A percentile compares a stretch with the other conserved stretches of the same genome.
These are phyloP conservation scores for Solanum chiquidenum DNA, from an alignment of 257 asterid species.

Conservation along the genomic window DNA sequence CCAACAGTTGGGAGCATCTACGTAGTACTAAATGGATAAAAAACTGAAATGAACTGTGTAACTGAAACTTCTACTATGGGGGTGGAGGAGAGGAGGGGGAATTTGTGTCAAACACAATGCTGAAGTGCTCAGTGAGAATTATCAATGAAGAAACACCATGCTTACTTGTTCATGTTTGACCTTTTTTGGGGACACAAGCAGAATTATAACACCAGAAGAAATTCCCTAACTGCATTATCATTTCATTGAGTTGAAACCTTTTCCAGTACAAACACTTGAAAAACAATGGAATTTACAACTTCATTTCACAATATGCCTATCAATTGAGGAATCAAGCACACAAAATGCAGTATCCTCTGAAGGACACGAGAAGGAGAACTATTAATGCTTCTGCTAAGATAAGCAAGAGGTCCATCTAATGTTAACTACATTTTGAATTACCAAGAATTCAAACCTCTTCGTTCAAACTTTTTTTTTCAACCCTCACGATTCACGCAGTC, in stretches of 20 bases:
- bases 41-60: background rate
- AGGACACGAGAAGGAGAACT: background rate
- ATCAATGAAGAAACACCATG: background rate
- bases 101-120: background rate
- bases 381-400: background rate
- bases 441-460: background rate
- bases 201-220: background rate
- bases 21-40: background rate
- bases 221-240: background rate
- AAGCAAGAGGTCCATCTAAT: background rate
- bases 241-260: background rate
- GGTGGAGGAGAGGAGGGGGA: no score
- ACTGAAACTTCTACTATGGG: background rate
- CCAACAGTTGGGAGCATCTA: background rate
- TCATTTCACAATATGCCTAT: background rate
- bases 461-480: background rate
- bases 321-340: background rate
- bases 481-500: background rate
- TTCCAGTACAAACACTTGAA: background rate
- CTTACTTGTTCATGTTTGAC: background rate
- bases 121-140: background rate
- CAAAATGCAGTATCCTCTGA: background rate
- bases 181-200: background rate
- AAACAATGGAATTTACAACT: background rate
- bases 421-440: background rate